Evolutionary conservation across 2,329 filamentous ascomycete species (phyloP).

Genomic region (Pestalotiopsis sp.): DNA sequence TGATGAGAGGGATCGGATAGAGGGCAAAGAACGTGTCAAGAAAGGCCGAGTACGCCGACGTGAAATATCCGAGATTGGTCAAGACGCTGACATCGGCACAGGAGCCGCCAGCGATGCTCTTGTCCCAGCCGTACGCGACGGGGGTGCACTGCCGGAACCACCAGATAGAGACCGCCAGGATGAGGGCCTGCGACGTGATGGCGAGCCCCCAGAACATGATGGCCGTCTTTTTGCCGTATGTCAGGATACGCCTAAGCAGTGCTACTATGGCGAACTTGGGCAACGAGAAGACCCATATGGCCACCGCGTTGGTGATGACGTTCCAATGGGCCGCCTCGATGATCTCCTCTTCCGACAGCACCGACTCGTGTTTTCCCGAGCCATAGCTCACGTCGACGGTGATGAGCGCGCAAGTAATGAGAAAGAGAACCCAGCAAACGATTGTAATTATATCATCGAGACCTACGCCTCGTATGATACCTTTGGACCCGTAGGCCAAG

Average conservation of each 20-base stretch:
- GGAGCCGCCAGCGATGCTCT: background rate
- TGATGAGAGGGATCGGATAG: constrained; percentile 30
- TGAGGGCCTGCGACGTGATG: constrained; percentile 30
- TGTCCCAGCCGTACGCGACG: constrained; percentile 11
- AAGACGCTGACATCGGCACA: constrained; percentile 15
- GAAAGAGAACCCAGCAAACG: constrained; percentile 26
- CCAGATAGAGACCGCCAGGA: constrained; percentile 26
- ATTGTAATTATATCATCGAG: constrained; percentile 32
- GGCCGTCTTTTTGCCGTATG: constrained; percentile 28
- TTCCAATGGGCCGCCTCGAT: constrained; percentile 28
- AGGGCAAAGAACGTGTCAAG: constrained; percentile 32
- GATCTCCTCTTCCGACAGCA: constrained; percentile 17
- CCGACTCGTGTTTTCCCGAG: constrained; percentile 25
- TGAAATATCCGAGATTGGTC: constrained; percentile 26
- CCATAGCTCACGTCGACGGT: constrained; percentile 26
- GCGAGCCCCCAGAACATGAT: constrained; percentile 31
- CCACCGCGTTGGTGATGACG: constrained; percentile 28
- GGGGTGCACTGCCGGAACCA: constrained; percentile 12
- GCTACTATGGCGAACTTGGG: constrained; percentile 35
- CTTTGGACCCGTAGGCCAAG: constrained; percentile 16
- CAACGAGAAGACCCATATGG: constrained; percentile 34
- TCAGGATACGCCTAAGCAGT: constrained; percentile 30
- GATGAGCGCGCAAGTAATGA: constrained; percentile 29
- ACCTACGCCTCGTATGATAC: constrained; percentile 20
- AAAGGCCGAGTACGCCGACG: constrained; percentile 29